These are phyloP conservation scores for Tillandsia fasciculata DNA, from an alignment of 176 grass and related monocot genomes.

Conservation along the genomic window DNA sequence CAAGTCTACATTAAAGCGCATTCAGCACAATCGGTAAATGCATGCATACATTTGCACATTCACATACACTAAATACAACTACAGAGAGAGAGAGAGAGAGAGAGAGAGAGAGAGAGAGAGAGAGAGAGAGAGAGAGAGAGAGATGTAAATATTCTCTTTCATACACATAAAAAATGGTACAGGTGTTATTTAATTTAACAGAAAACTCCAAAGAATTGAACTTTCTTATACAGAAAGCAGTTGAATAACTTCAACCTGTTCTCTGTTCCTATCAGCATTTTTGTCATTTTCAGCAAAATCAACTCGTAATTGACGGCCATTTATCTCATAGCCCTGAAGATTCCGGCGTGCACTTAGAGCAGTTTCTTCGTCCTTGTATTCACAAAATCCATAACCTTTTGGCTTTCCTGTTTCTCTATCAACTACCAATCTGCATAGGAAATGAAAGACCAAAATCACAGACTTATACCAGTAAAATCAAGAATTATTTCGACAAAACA, in stretches of 20 bases:
- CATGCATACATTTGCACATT: constrained; percentile 30
- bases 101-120: constrained; percentile 16
- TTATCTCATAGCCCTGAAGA: constrained; percentile 96
- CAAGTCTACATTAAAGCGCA: background rate
- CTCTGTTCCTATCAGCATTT: constrained; percentile 90
- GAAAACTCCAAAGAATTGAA: constrained; percentile 23
- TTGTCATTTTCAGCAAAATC: constrained; percentile 99
- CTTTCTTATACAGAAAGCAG: constrained; percentile 33
- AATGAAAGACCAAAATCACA: too few relatives aligned
- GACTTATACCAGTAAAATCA: too few relatives aligned
- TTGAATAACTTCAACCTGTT: constrained; percentile 66
- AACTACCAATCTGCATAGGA: constrained; percentile 61
- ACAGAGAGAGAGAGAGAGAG: constrained; percentile 10
- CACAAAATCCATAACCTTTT: constrained; percentile 97
- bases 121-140: constrained; percentile 18
- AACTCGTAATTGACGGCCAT: constrained; percentile 91
- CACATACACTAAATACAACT: constrained; percentile 18
- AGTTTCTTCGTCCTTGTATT: constrained; percentile 99
- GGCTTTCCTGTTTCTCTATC: constrained; percentile 97
- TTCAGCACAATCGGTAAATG: constrained; percentile 10
- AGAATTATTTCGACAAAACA: too few relatives aligned
- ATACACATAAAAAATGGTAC: constrained; percentile 29
- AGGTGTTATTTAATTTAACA: constrained; percentile 26
- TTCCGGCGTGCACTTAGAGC: constrained; percentile 94
- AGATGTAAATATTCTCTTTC: constrained; percentile 36